Evolutionary conservation across 2,329 filamentous ascomycete genomes (phyloP), one percentile per base, ranked within the genome.

Genomic region (Aspergillus ibericus): DNA sequence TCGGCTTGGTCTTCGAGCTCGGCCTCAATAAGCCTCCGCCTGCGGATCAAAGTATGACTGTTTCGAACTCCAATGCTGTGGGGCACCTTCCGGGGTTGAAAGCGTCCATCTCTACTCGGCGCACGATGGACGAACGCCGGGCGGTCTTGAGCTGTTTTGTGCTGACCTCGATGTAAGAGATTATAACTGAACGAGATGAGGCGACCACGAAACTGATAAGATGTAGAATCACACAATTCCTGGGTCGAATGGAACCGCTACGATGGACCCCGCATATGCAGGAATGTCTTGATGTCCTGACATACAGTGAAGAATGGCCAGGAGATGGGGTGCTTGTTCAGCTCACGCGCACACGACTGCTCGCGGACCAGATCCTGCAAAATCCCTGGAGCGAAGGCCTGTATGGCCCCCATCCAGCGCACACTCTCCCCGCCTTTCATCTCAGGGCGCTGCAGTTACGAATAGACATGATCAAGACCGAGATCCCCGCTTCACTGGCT

Each of bases 171-270:
- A 46, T 38, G 61, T 63, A 55, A 18, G 53, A 36, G 1, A 3
- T 18, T 3, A 9, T 38, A 12, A 13, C 10, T 54, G 3, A 16
- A 6, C 27, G 3, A 9, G 29, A 10, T 18, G 38, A 15, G 36
- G 4, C 15, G 38, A 40, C 36, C 2, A 29, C 16, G 16, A 15
- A 22, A 42, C 16, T 36, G 25, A 51, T 4, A 5, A 18, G 27
- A n/a, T 63, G 55, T 56, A 82, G 78, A 25, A 66, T 74, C 53
- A 66, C 75, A 13, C 71, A 71, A 1, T 79, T 78, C 40, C 70
- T 82, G 5, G 78, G 77, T 32, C 77, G 78, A 40, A 75, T 79
- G 51, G 82, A 86, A 50, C 63, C 77, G 2, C 40, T 58, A 4
- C 59, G 55, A 12, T 60, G 59, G 59, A 60, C 59, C 1, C 27